Percentiles rank a stretch among this genome's conserved stretches.
phyloP scores from a whole-genome alignment of 1,139 yeast genomes.

The Taphrina flavorubra region DNA sequence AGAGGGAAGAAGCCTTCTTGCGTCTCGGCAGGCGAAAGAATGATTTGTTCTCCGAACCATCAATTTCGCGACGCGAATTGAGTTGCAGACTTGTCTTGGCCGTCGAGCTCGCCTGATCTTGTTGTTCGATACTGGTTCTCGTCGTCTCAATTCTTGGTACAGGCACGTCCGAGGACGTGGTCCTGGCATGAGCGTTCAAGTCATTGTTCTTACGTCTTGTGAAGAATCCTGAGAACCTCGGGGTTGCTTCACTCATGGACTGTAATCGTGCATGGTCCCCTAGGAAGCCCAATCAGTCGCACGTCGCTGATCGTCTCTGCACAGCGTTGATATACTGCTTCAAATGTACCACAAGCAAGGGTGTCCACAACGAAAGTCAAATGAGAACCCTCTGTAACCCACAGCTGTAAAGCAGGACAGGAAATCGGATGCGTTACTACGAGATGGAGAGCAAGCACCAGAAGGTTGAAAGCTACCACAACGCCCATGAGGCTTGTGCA shows the following conservation, averaged over 20 bases:
- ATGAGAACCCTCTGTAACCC: not conserved
- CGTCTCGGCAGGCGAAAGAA: constrained; percentile 37
- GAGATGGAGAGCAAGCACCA: not conserved
- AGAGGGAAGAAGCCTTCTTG: constrained; percentile 16
- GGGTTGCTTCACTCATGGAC: constrained; percentile 20
- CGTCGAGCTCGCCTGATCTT: not conserved
- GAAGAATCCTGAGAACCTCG: constrained; percentile 28
- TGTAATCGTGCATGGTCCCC: constrained; percentile 3
- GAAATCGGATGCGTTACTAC: not conserved
- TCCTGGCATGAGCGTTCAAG: not conserved
- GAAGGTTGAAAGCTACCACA: not conserved
- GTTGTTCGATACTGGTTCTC: constrained; percentile 15
- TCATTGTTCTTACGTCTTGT: constrained; percentile 19
- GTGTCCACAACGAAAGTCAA: no score
- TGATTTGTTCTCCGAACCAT: constrained; percentile 1
- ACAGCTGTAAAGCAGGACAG: not conserved
- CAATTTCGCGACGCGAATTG: not conserved
- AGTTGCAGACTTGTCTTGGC: not conserved
- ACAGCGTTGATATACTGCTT: not conserved
- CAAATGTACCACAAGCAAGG: not conserved
- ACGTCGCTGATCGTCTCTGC: not conserved
- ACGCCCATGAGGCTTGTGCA: constrained; percentile 16
- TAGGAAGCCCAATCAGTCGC: constrained; percentile 1
- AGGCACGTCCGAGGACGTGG: constrained; percentile 1
- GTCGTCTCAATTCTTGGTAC: constrained; percentile 9